Evolutionary conservation across 2,329 filamentous ascomycete genomes (phyloP).

Genomic region (Curvularia lunata): DNA sequence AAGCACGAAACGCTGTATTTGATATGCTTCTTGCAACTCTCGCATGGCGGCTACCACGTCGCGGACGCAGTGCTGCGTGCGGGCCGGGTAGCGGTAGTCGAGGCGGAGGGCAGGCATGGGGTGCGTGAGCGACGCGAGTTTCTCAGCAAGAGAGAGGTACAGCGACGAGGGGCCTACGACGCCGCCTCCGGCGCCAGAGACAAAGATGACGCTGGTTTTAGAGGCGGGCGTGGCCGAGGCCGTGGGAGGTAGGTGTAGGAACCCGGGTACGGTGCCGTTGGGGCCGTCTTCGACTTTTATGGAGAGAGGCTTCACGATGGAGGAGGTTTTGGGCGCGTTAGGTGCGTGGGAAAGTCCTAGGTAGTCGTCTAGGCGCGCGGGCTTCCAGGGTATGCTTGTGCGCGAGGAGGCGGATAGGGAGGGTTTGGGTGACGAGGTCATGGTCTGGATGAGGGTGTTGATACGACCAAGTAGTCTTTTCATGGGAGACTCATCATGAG

Average conservation of each 20-base stretch:
- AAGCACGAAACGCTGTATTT: neutral
- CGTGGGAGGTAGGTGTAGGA: constrained; percentile 5
- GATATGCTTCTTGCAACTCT: constrained; percentile 1
- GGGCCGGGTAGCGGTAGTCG: constrained; percentile 9
- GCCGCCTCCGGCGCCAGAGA: constrained; percentile 4
- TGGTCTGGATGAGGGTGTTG: neutral
- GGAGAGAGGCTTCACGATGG: constrained; percentile 3
- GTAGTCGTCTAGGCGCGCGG: constrained; percentile 5
- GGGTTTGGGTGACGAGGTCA: neutral
- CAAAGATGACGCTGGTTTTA: constrained; percentile 2
- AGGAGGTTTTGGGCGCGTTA: neutral
- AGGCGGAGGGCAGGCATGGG: neutral
- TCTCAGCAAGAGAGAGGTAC: constrained; percentile 4
- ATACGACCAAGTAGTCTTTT: constrained; percentile 3
- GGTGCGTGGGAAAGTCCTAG: constrained; percentile 2
- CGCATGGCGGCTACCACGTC: constrained; percentile 7
- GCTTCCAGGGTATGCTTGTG: neutral
- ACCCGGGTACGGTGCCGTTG: constrained; percentile 3
- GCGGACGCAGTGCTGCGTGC: constrained; percentile 4
- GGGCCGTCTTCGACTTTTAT: constrained; percentile 3
- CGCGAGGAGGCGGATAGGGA: constrained; percentile 3
- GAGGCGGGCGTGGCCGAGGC: neutral
- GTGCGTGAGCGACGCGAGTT: neutral
- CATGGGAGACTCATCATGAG: constrained; percentile 1
- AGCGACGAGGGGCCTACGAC: constrained; percentile 7